Base-by-base conservation (phyloP, 371 early-diverging fungal species). In the Basidiobolus meristosporus region DNA sequence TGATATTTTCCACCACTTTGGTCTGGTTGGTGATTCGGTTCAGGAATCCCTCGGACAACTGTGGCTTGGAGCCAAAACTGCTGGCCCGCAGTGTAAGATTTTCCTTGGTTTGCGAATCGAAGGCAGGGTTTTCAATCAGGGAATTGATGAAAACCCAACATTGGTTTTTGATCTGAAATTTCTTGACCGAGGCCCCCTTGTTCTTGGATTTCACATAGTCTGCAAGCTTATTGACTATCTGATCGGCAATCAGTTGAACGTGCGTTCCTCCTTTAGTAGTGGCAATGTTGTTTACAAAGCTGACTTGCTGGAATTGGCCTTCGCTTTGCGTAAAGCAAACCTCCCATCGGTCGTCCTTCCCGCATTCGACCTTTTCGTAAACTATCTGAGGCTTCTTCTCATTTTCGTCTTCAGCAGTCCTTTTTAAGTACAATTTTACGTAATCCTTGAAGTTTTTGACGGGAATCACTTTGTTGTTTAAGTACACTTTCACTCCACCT, bases 91-190 rank as follows among this genome's bases (percentile, higher is more conserved):
- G 60, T 1, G 98, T 99, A 76, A 99, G 73, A 49, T 71, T 88
- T 51, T 99, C 99, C 59, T 99, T 99, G 15, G 99, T 99, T 59
- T 99, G 99, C 5, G 96, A 93, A 59, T 99, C 98, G 60, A 99
- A 99, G 0, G 93, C 63, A 3, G 99, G 98, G 54, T 99, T 99
- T 50, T 92, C 97, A 42, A 99, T 95, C 42, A 83, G 52, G 52
- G 83, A 85, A 61, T 99, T 99, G 53, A 99, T 68, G 62, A 98
- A 99, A 7, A 99, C 46, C 70, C 82, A 90, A 57, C 98, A 69
- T 43, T 91, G 85, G 36, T 65, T 83, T 57, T 92, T 95, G 55
- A 95, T 77, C 45, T 90, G 84, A 51, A 74, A 65, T 6, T 92
- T 83, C 60, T 83, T 90, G 33, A 92, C 54, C 16, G 50, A 57